These are phyloP conservation scores for Agrocybe pediades DNA, from an alignment of 768 basidiomycete species.

Conservation along the genomic window DNA sequence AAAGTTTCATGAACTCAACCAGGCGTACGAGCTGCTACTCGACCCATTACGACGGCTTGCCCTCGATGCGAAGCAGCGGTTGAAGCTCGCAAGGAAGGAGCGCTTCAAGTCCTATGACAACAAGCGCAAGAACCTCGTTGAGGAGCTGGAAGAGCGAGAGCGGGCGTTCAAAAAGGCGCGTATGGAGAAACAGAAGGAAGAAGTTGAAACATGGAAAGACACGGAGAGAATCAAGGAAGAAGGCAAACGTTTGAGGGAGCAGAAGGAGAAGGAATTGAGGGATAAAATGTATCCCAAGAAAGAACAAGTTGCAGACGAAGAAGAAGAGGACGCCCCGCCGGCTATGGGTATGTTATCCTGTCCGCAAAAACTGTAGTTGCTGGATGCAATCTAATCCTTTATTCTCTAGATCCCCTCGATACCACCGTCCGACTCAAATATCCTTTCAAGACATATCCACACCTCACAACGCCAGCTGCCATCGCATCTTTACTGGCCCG, in stretches of 20 bases:
- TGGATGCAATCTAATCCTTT: constrained; percentile 5
- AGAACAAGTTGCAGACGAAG: constrained; percentile 26
- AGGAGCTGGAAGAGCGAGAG: constrained; percentile 80
- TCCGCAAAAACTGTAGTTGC: neutral
- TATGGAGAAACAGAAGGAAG: constrained; percentile 61
- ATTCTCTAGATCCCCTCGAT: constrained; percentile 55
- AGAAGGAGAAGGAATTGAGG: constrained; percentile 56
- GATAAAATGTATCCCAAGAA: constrained; percentile 41
- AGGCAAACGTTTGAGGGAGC: constrained; percentile 67
- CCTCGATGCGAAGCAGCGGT: constrained; percentile 76
- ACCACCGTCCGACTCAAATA: constrained; percentile 80
- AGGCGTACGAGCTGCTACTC: constrained; percentile 78
- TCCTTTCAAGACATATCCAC: constrained; percentile 54
- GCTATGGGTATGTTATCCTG: constrained; percentile 45
- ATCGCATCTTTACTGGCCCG: constrained; percentile 53
- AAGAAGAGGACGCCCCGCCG: constrained; percentile 55
- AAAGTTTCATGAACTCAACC: constrained; percentile 84
- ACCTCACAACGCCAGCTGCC: constrained; percentile 50
- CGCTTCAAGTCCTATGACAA: constrained; percentile 71
- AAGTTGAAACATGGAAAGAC: constrained; percentile 54
- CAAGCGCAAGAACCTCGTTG: constrained; percentile 74
- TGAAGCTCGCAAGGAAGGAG: constrained; percentile 66
- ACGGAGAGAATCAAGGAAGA: constrained; percentile 77
- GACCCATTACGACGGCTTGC: constrained; percentile 80
- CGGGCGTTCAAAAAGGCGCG: constrained; percentile 73